Percentiles rank a stretch among this genome's conserved stretches.
phyloP scores from a whole-genome alignment of 2,329 filamentous ascomycete species.

The Colletotrichum australisinense region DNA sequence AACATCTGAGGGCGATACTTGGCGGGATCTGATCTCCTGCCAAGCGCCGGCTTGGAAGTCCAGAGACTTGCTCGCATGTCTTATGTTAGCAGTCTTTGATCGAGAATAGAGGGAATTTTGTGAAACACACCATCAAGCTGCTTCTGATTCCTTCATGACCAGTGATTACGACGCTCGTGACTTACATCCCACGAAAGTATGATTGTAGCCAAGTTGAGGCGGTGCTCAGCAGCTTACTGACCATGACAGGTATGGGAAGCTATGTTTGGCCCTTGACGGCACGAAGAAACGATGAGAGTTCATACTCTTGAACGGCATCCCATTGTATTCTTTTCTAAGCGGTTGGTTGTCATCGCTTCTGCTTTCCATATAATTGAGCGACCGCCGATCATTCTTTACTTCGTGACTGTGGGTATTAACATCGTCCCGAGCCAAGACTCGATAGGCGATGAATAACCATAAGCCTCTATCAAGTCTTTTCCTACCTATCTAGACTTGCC shows the following conservation, averaged over 20 bases:
- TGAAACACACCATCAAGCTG: not conserved
- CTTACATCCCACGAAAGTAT: not conserved
- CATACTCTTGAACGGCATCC: not conserved
- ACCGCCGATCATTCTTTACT: no score
- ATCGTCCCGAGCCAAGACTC: no score
- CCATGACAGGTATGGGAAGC: not conserved
- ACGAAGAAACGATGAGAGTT: not conserved
- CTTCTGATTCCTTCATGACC: not conserved
- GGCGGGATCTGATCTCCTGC: not conserved
- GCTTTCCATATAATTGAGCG: no score
- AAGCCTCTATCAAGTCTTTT: no score
- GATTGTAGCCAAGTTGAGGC: not conserved
- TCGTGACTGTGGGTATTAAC: no score
- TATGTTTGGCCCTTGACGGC: not conserved
- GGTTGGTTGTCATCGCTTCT: no score
- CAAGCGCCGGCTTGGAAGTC: conserved; percentile 8
- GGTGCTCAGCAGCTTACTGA: not conserved
- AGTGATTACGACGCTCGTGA: not conserved
- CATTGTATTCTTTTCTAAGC: no score
- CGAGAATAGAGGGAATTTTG: not conserved
- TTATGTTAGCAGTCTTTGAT: not conserved
- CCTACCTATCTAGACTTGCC: no score
- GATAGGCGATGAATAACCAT: no score
- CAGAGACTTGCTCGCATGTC: not conserved
- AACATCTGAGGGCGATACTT: not conserved